Conservation (phyloP, 148 eudicot genomes). For the Rhododendron griersonianum region DNA sequence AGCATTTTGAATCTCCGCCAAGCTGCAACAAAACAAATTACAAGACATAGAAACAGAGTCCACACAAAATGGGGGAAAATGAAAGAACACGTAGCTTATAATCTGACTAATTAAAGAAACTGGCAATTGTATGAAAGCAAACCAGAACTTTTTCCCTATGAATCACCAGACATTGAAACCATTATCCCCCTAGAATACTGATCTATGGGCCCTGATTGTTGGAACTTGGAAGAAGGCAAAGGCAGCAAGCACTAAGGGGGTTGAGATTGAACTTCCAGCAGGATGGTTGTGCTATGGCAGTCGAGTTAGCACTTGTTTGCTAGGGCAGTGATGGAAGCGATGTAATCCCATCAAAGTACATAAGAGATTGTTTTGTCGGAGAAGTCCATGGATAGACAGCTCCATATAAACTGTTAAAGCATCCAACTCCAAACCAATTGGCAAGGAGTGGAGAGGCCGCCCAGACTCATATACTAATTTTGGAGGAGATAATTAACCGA, state of each 20-base stretch:
- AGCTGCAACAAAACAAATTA: slow-evolving; percentile 1
- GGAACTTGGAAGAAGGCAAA: background rate
- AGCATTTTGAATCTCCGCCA: slow-evolving; percentile 60
- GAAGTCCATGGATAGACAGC: background rate
- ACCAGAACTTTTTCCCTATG: background rate
- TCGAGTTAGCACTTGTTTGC: background rate
- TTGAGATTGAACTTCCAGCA: background rate
- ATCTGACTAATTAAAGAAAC: background rate
- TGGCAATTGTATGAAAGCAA: background rate
- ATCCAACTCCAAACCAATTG: too few species aligned
- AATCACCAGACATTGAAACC: background rate
- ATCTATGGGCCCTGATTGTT: background rate
- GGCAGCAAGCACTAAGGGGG: background rate
- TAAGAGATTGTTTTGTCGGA: background rate
- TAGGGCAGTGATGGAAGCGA: background rate
- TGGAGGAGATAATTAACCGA: too few species aligned
- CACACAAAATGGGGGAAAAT: background rate
- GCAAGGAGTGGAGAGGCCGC: too few species aligned
- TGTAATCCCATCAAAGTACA: background rate
- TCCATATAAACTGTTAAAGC: background rate
- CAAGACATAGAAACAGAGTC: background rate
- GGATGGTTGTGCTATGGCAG: background rate
- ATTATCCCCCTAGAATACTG: background rate
- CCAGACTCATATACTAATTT: too few species aligned
- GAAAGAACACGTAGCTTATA: background rate